Base-by-base conservation (phyloP, 1,139 yeast species). In the Nakaseomyces sp. region DNA sequence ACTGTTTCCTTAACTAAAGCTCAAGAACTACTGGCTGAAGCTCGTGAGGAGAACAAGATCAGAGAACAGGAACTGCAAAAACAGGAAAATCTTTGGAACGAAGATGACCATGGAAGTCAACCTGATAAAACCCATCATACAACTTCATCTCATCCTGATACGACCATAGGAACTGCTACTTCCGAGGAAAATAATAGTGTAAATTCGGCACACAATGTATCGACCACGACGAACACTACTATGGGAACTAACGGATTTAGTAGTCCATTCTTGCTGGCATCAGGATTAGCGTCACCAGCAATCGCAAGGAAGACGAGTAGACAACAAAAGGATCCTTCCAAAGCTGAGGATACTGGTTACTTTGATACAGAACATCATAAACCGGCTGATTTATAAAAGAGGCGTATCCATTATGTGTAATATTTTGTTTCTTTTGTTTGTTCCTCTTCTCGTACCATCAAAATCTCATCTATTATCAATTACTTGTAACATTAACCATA, bases 1-100 rank as follows among this genome's bases (percentile, higher is more conserved):
- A 91, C 97, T 0, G 91, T 91, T 10, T 81, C 95, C 19, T 70
- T 91, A 51, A 76, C 77, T 40, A 81, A 79, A 55, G 98, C 98
- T 0, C 95, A 87, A 61, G 95, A 83, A 58, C 64, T 91, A 60
- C 70, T 88, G 56, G 81, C 87, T 1, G 84, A 80, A 53, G 94
- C 96, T 0, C 71, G 89, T 55, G 87, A 80, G 57, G 86, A 78
- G 55, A 80, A 83, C 1, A 73, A 71, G 54, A 58, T 71, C 41
- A 77, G 81, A 56, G 83, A 82, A 52, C 81, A 78, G 48, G 76
- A 70, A 46, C 50, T 33, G 10, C 28, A 40, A 10, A 45, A 47
- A 8, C 38, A 35, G 24, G 46, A 46, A 19, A 42, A 26, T 7
- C 24, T 42, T 16, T 37, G 40, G n/a, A 33, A 41, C 3, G 47